phyloP scores from a whole-genome alignment of 2,329 filamentous ascomycete genomes.

The Talaromyces sp. region DNA sequence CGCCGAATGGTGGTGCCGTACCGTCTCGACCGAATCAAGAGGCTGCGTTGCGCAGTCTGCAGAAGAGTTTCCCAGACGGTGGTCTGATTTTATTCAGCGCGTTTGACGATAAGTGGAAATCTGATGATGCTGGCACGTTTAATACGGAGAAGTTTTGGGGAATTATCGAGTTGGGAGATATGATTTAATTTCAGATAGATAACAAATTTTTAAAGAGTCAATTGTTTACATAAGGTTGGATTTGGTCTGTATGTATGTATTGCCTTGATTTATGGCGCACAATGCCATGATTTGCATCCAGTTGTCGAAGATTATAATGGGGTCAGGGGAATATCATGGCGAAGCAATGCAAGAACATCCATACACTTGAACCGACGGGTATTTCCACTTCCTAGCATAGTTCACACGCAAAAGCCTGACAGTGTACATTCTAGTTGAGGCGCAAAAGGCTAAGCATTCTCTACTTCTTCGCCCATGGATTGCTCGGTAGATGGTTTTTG shows the following conservation, averaged over 20 bases:
- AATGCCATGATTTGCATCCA: neutral
- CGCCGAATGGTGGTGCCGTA: slow-evolving; percentile 62
- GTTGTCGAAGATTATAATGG: neutral
- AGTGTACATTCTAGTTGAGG: neutral
- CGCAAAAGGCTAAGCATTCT: neutral
- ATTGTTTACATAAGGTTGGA: neutral
- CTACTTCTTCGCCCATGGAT: neutral
- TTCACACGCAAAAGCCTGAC: neutral
- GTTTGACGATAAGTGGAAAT: slow-evolving; percentile 78
- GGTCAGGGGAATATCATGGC: neutral
- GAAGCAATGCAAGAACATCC: neutral
- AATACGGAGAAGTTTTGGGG: slow-evolving; percentile 77
- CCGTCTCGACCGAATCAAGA: slow-evolving; percentile 64
- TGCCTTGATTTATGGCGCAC: neutral
- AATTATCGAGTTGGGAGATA: slow-evolving; percentile 6
- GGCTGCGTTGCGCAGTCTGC: slow-evolving; percentile 62
- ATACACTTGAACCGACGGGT: neutral
- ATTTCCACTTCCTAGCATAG: neutral
- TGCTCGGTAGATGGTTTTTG: slow-evolving; percentile 21
- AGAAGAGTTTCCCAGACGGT: slow-evolving; percentile 49
- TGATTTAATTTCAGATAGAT: neutral
- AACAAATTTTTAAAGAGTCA: neutral
- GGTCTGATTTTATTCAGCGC: slow-evolving; percentile 68
- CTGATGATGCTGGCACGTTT: slow-evolving; percentile 57
- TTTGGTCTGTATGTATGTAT: neutral